Percentiles rank a stretch among this genome's conserved stretches.
These are phyloP conservation scores for Ceriops zippeliana DNA, from an alignment of 345 rosid genomes.

Conservation along the genomic window DNA sequence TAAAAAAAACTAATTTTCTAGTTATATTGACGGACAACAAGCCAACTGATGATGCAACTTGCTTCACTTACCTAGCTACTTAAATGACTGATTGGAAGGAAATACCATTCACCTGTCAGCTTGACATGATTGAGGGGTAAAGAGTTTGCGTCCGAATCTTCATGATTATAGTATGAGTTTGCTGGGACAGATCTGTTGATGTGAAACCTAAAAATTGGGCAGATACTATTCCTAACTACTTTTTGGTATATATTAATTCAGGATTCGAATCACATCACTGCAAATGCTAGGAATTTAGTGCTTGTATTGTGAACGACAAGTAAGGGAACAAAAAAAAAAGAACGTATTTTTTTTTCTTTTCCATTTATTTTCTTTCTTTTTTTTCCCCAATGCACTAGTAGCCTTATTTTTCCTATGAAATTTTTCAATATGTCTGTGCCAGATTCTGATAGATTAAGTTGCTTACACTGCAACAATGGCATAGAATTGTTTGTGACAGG, in stretches of 20 bases:
- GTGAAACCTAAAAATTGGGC: conserved; percentile 2
- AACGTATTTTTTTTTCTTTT: too few relatives aligned
- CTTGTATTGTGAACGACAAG: too few relatives aligned
- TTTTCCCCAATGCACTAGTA: too few relatives aligned
- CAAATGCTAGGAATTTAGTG: background rate
- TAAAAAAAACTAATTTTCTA: background rate
- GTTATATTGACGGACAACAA: background rate
- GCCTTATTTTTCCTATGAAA: too few relatives aligned
- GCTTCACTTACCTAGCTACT: background rate
- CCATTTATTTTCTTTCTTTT: too few relatives aligned
- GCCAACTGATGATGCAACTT: conserved; percentile 3
- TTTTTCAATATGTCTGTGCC: too few relatives aligned
- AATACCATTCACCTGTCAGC: too few relatives aligned
- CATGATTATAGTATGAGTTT: background rate
- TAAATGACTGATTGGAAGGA: background rate
- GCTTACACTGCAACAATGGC: too few relatives aligned
- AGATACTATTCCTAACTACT: background rate
- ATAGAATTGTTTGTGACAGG: too few relatives aligned
- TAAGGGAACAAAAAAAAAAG: too few relatives aligned
- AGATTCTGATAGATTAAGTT: too few relatives aligned
- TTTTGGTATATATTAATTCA: background rate
- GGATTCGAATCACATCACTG: background rate
- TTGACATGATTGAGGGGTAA: background rate
- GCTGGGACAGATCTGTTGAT: background rate
- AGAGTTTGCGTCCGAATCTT: background rate